Conservation (phyloP, 306 rosid genomes). For the Gastrolobium bilobum region DNA sequence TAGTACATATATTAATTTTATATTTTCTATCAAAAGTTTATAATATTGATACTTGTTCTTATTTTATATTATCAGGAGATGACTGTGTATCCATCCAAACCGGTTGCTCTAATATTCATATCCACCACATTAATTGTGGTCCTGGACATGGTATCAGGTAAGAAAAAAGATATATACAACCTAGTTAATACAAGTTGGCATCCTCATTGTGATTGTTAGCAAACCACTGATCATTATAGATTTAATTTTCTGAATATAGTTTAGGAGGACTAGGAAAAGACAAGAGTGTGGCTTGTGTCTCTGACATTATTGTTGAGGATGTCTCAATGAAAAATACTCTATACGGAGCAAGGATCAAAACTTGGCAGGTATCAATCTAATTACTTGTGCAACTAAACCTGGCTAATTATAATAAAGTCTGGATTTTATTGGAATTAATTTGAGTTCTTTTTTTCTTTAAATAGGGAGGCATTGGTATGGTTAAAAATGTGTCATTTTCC, state of each 20-base stretch:
- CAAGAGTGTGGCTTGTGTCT: conserved; percentile 82
- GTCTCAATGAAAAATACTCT: conserved; percentile 75
- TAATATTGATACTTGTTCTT: conserved; percentile 22
- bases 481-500: conserved; percentile 87
- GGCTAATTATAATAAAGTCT: not conserved
- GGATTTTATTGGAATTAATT: conserved; percentile 7
- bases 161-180: not conserved
- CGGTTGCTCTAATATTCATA: conserved; percentile 87
- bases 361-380: conserved; percentile 85
- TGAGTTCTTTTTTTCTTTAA: not conserved
- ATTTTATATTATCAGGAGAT: conserved; percentile 71
- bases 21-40: conserved; percentile 27
- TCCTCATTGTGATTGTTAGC: not conserved
- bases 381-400: not conserved
- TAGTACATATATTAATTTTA: conserved; percentile 29
- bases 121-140: conserved; percentile 91
- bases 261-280: conserved; percentile 89
- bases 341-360: conserved; percentile 91
- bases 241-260: conserved; percentile 52
- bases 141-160: conserved; percentile 99
- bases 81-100: conserved; percentile 99
- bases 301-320: conserved; percentile 76
- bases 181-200: conserved; percentile 29
- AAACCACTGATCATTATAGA: conserved; percentile 6
- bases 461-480: conserved; percentile 94